Evolutionary conservation across 1,284 basidiomycete genomes (phyloP).

Genomic region (Cryptococcus sp.): DNA sequence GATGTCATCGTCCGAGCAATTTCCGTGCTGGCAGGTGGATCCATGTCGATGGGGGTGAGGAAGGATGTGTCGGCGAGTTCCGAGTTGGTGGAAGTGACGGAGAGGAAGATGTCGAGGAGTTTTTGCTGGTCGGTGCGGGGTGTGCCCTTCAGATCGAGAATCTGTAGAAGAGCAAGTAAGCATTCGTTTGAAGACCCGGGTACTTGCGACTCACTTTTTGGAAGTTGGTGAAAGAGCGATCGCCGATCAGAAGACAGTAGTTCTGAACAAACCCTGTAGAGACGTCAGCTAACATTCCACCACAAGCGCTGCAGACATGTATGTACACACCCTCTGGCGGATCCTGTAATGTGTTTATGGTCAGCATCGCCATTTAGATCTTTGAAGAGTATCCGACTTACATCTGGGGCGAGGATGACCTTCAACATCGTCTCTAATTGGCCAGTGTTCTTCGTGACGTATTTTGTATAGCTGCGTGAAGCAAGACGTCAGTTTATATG

Average conservation of each 20-base stretch:
- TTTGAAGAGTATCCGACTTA: slow-evolving; percentile 47
- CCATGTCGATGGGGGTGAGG: slow-evolving; percentile 90
- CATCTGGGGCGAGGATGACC: slow-evolving; percentile 85
- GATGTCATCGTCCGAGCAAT: slow-evolving; percentile 18
- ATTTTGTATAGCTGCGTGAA: slow-evolving; percentile 63
- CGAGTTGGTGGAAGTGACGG: slow-evolving; percentile 79
- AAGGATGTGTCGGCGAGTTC: slow-evolving; percentile 85
- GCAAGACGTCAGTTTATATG: background rate
- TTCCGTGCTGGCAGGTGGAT: slow-evolving; percentile 45
- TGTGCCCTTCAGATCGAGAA: slow-evolving; percentile 92
- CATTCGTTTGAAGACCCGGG: background rate
- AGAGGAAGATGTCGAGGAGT: slow-evolving; percentile 84
- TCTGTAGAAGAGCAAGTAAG: slow-evolving; percentile 54
- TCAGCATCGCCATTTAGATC: background rate
- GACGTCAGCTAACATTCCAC: slow-evolving; percentile 12
- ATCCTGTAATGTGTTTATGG: background rate
- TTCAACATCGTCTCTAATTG: slow-evolving; percentile 87
- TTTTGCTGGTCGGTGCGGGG: slow-evolving; percentile 80
- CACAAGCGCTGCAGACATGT: no score
- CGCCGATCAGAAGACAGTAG: slow-evolving; percentile 86
- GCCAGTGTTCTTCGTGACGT: slow-evolving; percentile 72
- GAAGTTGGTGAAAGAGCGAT: slow-evolving; percentile 90
- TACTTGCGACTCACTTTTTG: slow-evolving; percentile 69
- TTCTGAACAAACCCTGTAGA: slow-evolving; percentile 85
- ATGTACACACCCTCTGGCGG: slow-evolving; percentile 16